These are phyloP conservation scores for Puya raimondii DNA, from an alignment of 176 grass and related monocot species.

Conservation along the genomic window DNA sequence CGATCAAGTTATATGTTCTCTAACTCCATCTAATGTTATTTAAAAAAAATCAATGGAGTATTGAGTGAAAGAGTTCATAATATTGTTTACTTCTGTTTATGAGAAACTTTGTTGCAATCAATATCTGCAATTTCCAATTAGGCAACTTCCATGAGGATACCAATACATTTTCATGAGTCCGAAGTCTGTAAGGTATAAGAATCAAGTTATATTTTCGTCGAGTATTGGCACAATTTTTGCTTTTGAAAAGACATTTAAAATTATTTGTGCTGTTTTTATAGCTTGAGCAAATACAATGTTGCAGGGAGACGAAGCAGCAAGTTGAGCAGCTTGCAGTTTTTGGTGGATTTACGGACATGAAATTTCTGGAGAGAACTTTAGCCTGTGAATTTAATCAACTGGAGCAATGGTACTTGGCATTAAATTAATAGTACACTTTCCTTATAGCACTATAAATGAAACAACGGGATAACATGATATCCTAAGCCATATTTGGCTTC, in stretches of 20 bases:
- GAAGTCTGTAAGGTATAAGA: too few relatives aligned
- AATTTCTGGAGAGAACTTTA: constrained; percentile 72
- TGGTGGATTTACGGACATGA: constrained; percentile 71
- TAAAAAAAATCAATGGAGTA: too few relatives aligned
- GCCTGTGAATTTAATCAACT: constrained; percentile 66
- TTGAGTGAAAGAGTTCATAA: too few relatives aligned
- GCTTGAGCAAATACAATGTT: constrained; percentile 15
- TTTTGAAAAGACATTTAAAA: constrained; percentile 1
- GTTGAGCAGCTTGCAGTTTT: constrained; percentile 68
- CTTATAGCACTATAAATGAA: neutral
- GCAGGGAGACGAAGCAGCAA: constrained; percentile 56
- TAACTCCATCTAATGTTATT: too few relatives aligned
- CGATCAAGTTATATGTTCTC: too few relatives aligned
- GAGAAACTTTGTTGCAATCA: too few relatives aligned
- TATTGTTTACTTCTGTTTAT: too few relatives aligned
- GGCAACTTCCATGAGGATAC: too few relatives aligned
- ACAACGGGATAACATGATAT: neutral
- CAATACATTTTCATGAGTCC: too few relatives aligned
- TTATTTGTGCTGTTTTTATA: constrained; percentile 7
- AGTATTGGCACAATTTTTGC: too few relatives aligned
- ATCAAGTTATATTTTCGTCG: too few relatives aligned
- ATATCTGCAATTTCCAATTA: too few relatives aligned
- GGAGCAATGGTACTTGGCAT: constrained; percentile 56
- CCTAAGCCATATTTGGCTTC: neutral
- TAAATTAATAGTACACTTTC: neutral